These are phyloP conservation scores for Verticillium isaacii DNA, from an alignment of 2,329 filamentous ascomycete species.

Conservation along the genomic window DNA sequence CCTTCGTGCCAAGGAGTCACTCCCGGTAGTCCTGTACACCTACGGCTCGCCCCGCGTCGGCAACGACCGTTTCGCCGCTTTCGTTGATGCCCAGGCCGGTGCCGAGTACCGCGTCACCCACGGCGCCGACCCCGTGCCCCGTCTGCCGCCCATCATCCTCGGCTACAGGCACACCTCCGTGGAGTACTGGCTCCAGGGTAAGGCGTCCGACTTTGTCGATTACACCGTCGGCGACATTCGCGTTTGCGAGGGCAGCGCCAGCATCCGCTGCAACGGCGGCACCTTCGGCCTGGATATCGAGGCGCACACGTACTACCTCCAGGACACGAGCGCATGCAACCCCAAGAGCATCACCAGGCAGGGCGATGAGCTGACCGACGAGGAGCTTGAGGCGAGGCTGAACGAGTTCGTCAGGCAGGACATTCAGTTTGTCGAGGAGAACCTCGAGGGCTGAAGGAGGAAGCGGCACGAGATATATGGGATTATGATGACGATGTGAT, in stretches of 20 bases:
- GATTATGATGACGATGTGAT: background rate
- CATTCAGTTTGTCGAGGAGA: constrained; percentile 15
- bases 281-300: constrained; percentile 36
- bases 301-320: constrained; percentile 47
- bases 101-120: constrained; percentile 63
- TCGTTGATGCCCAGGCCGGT: constrained; percentile 47
- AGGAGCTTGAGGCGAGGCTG: constrained; percentile 32
- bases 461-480: background rate
- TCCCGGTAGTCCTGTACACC: constrained; percentile 53
- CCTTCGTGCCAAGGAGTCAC: constrained; percentile 42
- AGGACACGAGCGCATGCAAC: constrained; percentile 34
- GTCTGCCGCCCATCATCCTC: constrained; percentile 56
- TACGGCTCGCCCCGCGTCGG: constrained; percentile 65
- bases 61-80: constrained; percentile 48
- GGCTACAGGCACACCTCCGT: constrained; percentile 64
- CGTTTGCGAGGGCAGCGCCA: constrained; percentile 44
- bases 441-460: background rate
- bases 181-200: constrained; percentile 59
- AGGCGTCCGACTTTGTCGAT: constrained; percentile 23
- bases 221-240: constrained; percentile 35
- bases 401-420: constrained; percentile 30
- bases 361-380: constrained; percentile 19
- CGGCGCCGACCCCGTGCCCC: constrained; percentile 60
- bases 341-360: constrained; percentile 13
- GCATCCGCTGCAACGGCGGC: constrained; percentile 45